Base-by-base conservation (phyloP, 2,329 filamentous ascomycete species). In the Bipolaris bicolor region DNA sequence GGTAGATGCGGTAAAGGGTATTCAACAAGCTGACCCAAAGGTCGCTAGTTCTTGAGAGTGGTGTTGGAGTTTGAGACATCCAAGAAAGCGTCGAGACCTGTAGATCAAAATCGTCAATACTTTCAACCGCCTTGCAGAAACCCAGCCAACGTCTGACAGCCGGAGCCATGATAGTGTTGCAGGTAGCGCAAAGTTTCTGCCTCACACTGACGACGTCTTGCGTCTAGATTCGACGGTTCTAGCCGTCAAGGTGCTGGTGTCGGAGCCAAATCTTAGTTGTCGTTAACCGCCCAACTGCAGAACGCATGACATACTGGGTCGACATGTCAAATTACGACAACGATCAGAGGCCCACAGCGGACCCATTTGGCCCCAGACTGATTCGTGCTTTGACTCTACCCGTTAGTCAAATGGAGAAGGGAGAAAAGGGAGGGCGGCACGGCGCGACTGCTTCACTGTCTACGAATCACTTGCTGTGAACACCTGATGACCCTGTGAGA, bases 361-460 rank as follows among this genome's bases (percentile, higher is more conserved):
- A 47, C 26, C 50, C 48, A 61, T 55, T 49, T 57, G 33, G 13
- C 34, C 34, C 33, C 39, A 18, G 34, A 46, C 18, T 24, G 44
- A 51, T 57, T 57, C 39, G 46, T 49, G 50, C 55, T 44, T 22
- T 49, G 39, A 39, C 39, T 37, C 22, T 33, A 49, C 24, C 50
- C 55, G 50, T 44, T 57, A 48, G 49, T 54, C 45, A 18, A 39
- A 45, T 20, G 33, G 45, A 44, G 33, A 37, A 48, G 45, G 40
- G 33, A 31, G 40, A 39, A 47, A 41, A 64, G 65, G 61, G 60
- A 68, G 62, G 58, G 64, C 70, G 70, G 70, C 66, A 69, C 71
- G 70, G 71, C 64, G 62, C 71, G 66, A 63, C 44, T 55, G 55
- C 58, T 49, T 36, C 46, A 52, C 45, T 60, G 43, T 51, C 60